Evolutionary conservation across 257 asterid genomes (phyloP).

Genomic region (Salvia splendens): DNA sequence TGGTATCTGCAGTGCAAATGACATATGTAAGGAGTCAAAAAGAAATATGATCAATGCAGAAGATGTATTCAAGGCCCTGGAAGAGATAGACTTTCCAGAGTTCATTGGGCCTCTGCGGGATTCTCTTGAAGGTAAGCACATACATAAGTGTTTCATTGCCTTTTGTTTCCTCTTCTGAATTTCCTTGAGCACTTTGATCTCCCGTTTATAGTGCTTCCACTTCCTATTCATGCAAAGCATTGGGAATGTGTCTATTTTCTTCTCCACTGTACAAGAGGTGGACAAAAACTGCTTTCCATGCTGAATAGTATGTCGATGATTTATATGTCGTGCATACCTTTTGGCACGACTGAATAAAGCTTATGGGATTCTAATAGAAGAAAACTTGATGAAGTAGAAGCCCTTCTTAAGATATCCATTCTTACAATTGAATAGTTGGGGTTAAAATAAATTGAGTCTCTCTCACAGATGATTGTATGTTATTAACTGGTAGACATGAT

Average conservation of each 20-base stretch:
- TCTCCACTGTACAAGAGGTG: no score
- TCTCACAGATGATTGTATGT: slow-evolving; percentile 6
- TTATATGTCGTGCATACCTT: neutral
- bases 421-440: neutral
- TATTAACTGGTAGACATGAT: slow-evolving; percentile 4
- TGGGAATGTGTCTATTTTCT: neutral
- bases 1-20: slow-evolving; percentile 64
- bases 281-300: no score
- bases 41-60: slow-evolving; percentile 82
- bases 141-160: slow-evolving; percentile 3
- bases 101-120: slow-evolving; percentile 76
- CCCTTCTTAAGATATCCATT: neutral
- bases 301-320: neutral
- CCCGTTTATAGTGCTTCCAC: neutral
- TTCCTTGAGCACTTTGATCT: neutral
- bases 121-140: slow-evolving; percentile 73
- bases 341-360: neutral
- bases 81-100: slow-evolving; percentile 85
- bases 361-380: slow-evolving; percentile 11
- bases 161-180: slow-evolving; percentile 3
- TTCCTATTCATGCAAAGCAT: neutral
- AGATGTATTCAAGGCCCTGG: slow-evolving; percentile 92
- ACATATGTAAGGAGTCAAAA: slow-evolving; percentile 81
- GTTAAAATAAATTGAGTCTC: neutral
- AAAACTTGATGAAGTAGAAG: slow-evolving; percentile 8